Conservation (phyloP, 208 protist species). For the Leishmania martiniquensis region DNA sequence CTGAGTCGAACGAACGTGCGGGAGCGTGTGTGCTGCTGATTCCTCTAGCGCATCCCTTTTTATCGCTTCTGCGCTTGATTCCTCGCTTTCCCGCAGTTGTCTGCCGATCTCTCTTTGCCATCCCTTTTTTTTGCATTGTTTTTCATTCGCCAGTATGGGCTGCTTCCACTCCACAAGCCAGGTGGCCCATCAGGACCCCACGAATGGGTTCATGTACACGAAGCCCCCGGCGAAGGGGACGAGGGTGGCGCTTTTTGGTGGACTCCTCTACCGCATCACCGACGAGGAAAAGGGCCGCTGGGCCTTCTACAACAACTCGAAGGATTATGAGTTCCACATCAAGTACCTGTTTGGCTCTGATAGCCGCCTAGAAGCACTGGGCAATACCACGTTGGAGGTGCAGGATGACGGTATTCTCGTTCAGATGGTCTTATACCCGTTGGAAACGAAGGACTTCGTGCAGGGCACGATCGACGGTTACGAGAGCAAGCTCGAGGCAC, state of each 20-base stretch:
- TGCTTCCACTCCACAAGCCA: slow-evolving; percentile 15
- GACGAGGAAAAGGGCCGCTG: slow-evolving; percentile 41
- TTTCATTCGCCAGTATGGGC: slow-evolving; percentile 25
- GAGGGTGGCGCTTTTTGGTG: slow-evolving; percentile 69
- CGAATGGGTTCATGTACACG: slow-evolving; percentile 31
- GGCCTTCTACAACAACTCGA: slow-evolving; percentile 81
- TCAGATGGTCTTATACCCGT: slow-evolving; percentile 57
- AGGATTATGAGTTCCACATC: slow-evolving; percentile 87
- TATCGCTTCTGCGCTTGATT: background rate
- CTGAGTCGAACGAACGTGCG: background rate
- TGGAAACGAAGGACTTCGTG: slow-evolving; percentile 75
- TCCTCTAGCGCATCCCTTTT: background rate
- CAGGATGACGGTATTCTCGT: slow-evolving; percentile 80
- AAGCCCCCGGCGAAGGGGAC: slow-evolving; percentile 28
- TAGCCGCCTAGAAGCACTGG: slow-evolving; percentile 46
- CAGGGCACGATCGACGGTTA: slow-evolving; percentile 55
- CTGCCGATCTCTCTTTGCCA: slow-evolving; percentile 6
- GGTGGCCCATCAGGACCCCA: slow-evolving; percentile 23
- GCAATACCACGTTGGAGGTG: slow-evolving; percentile 42
- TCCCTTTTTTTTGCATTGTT: slow-evolving; percentile 7
- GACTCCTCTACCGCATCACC: slow-evolving; percentile 72
- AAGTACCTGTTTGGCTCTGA: slow-evolving; percentile 75
- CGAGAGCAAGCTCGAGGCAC: slow-evolving; percentile 81
- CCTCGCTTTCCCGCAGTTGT: background rate
- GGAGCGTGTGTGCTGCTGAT: background rate